These are phyloP conservation scores for Nakazawaea pomicola DNA, from an alignment of 805 yeast species.

Conservation along the genomic window DNA sequence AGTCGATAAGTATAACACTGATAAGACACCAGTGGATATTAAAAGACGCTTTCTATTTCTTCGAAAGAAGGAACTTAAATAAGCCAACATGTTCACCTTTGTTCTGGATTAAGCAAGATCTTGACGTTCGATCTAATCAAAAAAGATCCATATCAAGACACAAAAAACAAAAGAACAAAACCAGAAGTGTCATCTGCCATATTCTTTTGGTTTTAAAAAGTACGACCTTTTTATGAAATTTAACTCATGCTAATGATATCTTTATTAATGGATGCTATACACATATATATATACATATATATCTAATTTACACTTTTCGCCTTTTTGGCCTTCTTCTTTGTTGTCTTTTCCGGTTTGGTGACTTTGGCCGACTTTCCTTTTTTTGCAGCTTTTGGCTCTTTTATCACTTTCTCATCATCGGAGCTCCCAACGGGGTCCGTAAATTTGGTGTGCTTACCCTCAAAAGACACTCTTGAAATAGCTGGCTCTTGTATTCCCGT, in stretches of 20 bases:
- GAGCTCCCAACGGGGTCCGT: constrained; percentile 21
- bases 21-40: constrained; percentile 37
- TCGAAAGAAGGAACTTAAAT: constrained; percentile 30
- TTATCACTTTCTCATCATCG: constrained; percentile 7
- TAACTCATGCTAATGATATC: too few relatives aligned
- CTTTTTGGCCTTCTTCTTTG: constrained; percentile 10
- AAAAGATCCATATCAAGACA: too few relatives aligned
- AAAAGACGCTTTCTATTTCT: constrained; percentile 41
- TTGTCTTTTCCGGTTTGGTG: constrained; percentile 2
- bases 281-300: background rate
- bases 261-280: too few relatives aligned
- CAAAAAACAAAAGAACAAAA: too few relatives aligned
- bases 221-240: too few relatives aligned
- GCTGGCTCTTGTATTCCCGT: constrained; percentile 36
- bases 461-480: constrained; percentile 45
- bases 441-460: constrained; percentile 52
- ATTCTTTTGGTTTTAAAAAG: too few relatives aligned
- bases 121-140: too few relatives aligned
- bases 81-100: constrained; percentile 31
- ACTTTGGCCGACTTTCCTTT: background rate
- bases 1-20: constrained; percentile 38
- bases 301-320: background rate
- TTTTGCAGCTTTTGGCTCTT: background rate
- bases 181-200: too few relatives aligned
- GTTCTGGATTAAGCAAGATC: too few relatives aligned